Evolutionary conservation across 805 yeast species (phyloP), one percentile per base, ranked within the genome.

Genomic region (Candida chilensis): DNA sequence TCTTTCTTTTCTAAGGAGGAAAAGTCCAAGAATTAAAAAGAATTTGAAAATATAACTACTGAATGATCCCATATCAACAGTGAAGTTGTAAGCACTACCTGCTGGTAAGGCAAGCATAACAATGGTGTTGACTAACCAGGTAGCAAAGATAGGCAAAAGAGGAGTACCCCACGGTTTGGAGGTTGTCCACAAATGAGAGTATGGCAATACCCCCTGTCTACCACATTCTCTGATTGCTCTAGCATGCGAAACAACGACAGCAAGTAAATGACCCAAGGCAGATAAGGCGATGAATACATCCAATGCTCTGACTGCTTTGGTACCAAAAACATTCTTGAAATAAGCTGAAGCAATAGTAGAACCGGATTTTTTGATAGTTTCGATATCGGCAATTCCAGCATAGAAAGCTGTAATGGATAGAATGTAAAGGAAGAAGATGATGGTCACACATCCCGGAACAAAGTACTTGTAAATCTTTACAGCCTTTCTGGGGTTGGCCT

Each of bases 171-270:
- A 64, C 5, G 72, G 72, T 39, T 42, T 62, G 19, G 59, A 54
- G 25, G 64, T 52, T 10, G 66, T 66, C 47, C 61, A 67, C 32
- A 64, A 55, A 32, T 55, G 50, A 7, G 63, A 57, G 35, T 61
- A 63, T 28, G 74, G 73, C 36, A 67, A 52, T 26, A 55, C 50
- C 31, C 73, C 72, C 51, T 67, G 72, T 47, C 72, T 58, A 27
- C 71, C 74, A 42, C 66, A 61, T 32, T 60, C 66, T 46, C 67
- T 69, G 32, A 67, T 43, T 31, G 66, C 57, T 52, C 73, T 56
- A 32, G 71, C 71, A 44, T 67, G 73, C 9, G 71, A 58, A 35
- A 67, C 60, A 18, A 65, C 64, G 18, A 64, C 72, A 9, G 70
- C 55, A 43, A 66, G 41, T 20, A 67, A 68, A 38, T 67, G 67